These are phyloP conservation scores for Sporothrix brunneoviolacea DNA, from an alignment of 2,329 filamentous ascomycete genomes.

Conservation along the genomic window DNA sequence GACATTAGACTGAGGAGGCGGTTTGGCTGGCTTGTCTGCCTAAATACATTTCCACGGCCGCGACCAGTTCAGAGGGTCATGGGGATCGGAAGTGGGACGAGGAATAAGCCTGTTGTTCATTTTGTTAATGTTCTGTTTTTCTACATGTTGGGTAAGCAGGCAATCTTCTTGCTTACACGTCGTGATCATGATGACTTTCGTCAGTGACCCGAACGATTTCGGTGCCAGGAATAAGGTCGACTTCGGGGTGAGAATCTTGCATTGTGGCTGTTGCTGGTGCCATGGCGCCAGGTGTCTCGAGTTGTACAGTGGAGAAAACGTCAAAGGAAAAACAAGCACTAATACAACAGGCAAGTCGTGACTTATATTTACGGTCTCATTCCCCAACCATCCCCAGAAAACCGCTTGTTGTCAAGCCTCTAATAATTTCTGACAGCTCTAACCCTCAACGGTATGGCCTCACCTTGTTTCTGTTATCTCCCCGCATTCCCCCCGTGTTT, in stretches of 20 bases:
- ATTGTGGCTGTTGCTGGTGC: background rate
- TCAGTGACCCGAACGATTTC: slow-evolving; percentile 41
- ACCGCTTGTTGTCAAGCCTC: too few species aligned
- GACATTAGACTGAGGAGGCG: too few species aligned
- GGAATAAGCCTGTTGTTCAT: slow-evolving; percentile 36
- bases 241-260: slow-evolving; percentile 14
- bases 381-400: too few species aligned
- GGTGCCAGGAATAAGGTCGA: slow-evolving; percentile 21
- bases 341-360: too few species aligned
- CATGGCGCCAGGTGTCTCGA: background rate
- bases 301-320: too few species aligned
- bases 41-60: slow-evolving; percentile 32
- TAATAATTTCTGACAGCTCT: too few species aligned
- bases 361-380: too few species aligned
- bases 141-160: background rate
- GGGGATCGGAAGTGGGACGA: slow-evolving; percentile 35
- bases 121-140: slow-evolving; percentile 14
- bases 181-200: slow-evolving; percentile 55
- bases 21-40: slow-evolving; percentile 26
- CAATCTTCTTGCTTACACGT: too few species aligned
- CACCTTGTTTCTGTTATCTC: too few species aligned
- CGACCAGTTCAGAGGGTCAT: slow-evolving; percentile 41
- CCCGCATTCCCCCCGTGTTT: background rate
- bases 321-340: too few species aligned
- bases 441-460: too few species aligned